Conservation (phyloP, 2,329 filamentous ascomycete genomes). For the Aspergillus hortae region DNA sequence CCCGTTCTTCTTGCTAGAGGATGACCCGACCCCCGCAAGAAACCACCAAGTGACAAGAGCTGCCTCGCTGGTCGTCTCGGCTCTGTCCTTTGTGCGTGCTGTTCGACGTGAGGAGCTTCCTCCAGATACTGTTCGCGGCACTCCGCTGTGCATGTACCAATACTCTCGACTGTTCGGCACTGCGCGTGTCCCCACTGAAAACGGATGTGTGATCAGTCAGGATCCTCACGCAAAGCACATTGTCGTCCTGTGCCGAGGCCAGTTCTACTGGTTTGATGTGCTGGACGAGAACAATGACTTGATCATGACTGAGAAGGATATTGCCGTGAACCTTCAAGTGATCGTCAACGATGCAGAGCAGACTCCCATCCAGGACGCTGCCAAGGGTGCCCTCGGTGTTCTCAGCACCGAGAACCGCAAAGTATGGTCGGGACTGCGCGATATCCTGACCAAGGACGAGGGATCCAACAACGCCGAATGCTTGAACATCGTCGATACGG, state of each 20-base stretch:
- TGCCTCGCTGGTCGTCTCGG: slow-evolving; percentile 85
- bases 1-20: slow-evolving; percentile 94
- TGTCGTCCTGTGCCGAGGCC: slow-evolving; percentile 87
- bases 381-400: slow-evolving; percentile 90
- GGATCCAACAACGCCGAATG: slow-evolving; percentile 95
- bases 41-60: slow-evolving; percentile 96
- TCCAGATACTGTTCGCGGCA: slow-evolving; percentile 78
- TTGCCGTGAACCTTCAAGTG: slow-evolving; percentile 84
- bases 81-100: slow-evolving; percentile 86
- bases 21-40: slow-evolving; percentile 91
- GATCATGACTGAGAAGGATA: slow-evolving; percentile 95
- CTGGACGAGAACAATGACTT: slow-evolving; percentile 90
- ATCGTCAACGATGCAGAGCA: slow-evolving; percentile 88
- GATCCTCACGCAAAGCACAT: slow-evolving; percentile 91
- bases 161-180: slow-evolving; percentile 95
- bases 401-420: slow-evolving; percentile 96
- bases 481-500: slow-evolving; percentile 90
- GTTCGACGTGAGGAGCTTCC: slow-evolving; percentile 90
- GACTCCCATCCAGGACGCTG: slow-evolving; percentile 86
- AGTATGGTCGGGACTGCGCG: slow-evolving; percentile 86
- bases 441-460: slow-evolving; percentile 79
- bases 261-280: slow-evolving; percentile 99
- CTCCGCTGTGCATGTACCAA: slow-evolving; percentile 95
- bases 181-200: slow-evolving; percentile 86
- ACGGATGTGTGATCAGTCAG: slow-evolving; percentile 93